Evolutionary conservation across 805 yeast species (phyloP).

Genomic region (Saccharomycopsis fodiens): DNA sequence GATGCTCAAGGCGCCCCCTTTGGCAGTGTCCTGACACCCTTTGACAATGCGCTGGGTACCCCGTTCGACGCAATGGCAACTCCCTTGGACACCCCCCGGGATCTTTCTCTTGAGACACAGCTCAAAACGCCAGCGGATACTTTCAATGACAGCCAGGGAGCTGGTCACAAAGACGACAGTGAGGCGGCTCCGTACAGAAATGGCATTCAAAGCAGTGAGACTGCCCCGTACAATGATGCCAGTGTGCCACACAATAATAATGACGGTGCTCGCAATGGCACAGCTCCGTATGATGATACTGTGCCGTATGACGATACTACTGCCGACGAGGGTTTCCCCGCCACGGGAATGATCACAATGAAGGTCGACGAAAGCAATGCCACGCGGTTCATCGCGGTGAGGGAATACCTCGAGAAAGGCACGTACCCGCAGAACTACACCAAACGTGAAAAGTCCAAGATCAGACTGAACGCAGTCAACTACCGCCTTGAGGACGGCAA

Average conservation of each 20-base stretch:
- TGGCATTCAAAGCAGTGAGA: background rate
- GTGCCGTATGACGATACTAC: background rate
- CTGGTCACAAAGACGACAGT: too few species aligned
- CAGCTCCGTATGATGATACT: background rate
- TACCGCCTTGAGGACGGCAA: constrained; percentile 67
- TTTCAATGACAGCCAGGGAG: too few species aligned
- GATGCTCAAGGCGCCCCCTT: too few species aligned
- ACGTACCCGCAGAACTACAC: constrained; percentile 78
- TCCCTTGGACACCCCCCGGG: too few species aligned
- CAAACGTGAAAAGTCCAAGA: constrained; percentile 80
- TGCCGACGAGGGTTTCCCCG: background rate
- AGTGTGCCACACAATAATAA: background rate
- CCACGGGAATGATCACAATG: constrained; percentile 3
- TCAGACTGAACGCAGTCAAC: constrained; percentile 72
- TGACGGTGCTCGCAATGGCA: background rate
- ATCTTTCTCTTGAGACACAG: too few species aligned
- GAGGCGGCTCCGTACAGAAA: too few species aligned
- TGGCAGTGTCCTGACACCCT: too few species aligned
- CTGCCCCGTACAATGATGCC: background rate
- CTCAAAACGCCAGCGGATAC: too few species aligned
- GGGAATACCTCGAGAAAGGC: constrained; percentile 73
- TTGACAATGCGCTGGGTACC: too few species aligned
- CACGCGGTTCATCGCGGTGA: constrained; percentile 64
- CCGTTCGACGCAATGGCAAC: too few species aligned
- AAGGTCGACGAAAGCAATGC: constrained; percentile 3